Base-by-base conservation (phyloP, 306 rosid genomes). In the Inga oerstediana region DNA sequence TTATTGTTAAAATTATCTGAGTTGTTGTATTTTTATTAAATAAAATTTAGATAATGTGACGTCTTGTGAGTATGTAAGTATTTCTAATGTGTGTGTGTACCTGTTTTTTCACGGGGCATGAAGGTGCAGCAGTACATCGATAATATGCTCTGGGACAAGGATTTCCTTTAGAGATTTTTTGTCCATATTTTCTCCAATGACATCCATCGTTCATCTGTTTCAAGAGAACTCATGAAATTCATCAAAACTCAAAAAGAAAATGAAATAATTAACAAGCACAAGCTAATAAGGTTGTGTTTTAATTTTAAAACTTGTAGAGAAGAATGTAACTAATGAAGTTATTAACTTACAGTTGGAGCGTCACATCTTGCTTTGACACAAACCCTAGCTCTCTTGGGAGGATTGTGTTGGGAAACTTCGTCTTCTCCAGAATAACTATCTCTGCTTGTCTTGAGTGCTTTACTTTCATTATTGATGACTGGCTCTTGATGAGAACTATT, bases 101-200 rank as follows among this genome's bases (percentile, higher is more conserved):
- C 89, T 92, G 95, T 80, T 90, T 94, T 76, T 94, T 85, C 0
- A 94, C 98, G 0, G 97, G 98, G 70, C 98, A 94, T 8, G 90
- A 83, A 1, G 92, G 92, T 58, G 96, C 92, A 22, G 90, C 73
- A 3, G 94, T 94, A 82, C 98, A 94, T 54, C 98, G 98, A 81
- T 94, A 94, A 61, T 94, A 94, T 68, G 98, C 98, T 71, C 97
- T 74, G 73, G 98, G 98, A 77, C 98, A 94, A 49, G 98, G 98
- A 48, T 94, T 94, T 81, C 96, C 98, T 80, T 92, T 94, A 3
- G 98, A 91, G 68, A 91, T 92, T 79, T 94, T 94, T 15, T 94
- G 98, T 9, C 98, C 98, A 71, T 94, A 94, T 84, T 94, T 94
- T 59, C 98, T 91, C 98, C 98, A 94, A 64, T 94, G 98, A 27